These are phyloP conservation scores for Lentinula boryana DNA, from an alignment of 768 basidiomycete genomes.

Conservation along the genomic window DNA sequence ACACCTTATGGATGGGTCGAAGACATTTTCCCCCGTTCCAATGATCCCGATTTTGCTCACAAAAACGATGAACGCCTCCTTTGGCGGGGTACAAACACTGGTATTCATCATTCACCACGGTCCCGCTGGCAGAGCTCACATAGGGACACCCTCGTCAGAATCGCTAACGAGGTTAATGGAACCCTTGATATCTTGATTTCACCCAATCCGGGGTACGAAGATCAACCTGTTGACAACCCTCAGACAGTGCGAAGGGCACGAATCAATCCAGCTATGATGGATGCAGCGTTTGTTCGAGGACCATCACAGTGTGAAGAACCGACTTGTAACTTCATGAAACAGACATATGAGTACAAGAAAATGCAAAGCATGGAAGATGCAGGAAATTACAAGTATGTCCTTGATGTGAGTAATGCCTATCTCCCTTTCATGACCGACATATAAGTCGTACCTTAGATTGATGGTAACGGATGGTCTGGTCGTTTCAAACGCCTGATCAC, in stretches of 20 bases:
- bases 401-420: slow-evolving; percentile 37
- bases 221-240: slow-evolving; percentile 26
- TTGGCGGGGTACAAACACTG: slow-evolving; percentile 74
- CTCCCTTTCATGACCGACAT: neutral
- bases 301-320: slow-evolving; percentile 34
- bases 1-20: slow-evolving; percentile 39
- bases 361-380: slow-evolving; percentile 33
- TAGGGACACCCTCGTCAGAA: slow-evolving; percentile 34
- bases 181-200: slow-evolving; percentile 29
- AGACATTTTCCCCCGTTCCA: slow-evolving; percentile 23
- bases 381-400: slow-evolving; percentile 51
- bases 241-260: slow-evolving; percentile 19
- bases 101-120: slow-evolving; percentile 38
- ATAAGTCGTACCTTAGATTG: slow-evolving; percentile 26
- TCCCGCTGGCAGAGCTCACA: slow-evolving; percentile 42
- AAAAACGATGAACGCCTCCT: slow-evolving; percentile 51
- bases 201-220: slow-evolving; percentile 6
- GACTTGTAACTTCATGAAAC: slow-evolving; percentile 35
- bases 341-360: slow-evolving; percentile 41
- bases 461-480: slow-evolving; percentile 58
- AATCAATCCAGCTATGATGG: slow-evolving; percentile 44
- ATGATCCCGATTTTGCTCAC: slow-evolving; percentile 55
- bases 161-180: slow-evolving; percentile 22
- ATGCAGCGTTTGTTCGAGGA: slow-evolving; percentile 43
- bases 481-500: slow-evolving; percentile 59